Percentiles rank a stretch among this genome's conserved stretches.
These are phyloP conservation scores for Pezicula radicicola DNA, from an alignment of 2,329 filamentous ascomycete genomes.

Conservation along the genomic window DNA sequence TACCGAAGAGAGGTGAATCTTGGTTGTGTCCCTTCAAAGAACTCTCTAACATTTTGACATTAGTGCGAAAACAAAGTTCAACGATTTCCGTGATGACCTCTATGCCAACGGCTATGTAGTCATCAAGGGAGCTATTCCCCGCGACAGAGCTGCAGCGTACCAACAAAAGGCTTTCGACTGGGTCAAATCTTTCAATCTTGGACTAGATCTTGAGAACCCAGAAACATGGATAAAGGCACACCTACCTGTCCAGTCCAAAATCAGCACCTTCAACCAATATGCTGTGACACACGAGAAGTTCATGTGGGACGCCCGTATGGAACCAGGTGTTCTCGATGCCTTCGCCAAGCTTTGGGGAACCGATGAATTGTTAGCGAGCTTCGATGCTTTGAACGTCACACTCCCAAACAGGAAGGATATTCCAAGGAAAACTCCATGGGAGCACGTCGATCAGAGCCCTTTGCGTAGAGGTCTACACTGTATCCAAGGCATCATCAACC, in stretches of 20 bases:
- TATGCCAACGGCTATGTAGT: conserved; percentile 39
- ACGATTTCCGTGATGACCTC: conserved; percentile 33
- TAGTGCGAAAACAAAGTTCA: conserved; percentile 16
- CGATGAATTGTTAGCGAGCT: conserved; percentile 32
- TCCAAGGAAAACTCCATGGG: conserved; percentile 29
- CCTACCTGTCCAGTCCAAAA: conserved; percentile 35
- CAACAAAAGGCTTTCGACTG: conserved; percentile 22
- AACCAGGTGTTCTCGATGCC: conserved; percentile 34
- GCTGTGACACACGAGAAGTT: conserved; percentile 35
- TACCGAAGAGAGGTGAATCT: background rate
- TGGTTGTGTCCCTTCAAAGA: background rate
- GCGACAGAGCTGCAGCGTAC: conserved; percentile 35
- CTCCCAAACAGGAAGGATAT: conserved; percentile 35
- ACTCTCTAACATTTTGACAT: background rate
- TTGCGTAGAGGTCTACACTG: conserved; percentile 24
- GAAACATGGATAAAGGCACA: conserved; percentile 33
- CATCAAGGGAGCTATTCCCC: conserved; percentile 42
- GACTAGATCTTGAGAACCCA: conserved; percentile 24
- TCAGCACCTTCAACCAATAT: conserved; percentile 30
- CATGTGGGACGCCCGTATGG: conserved; percentile 35
- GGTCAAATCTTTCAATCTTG: conserved; percentile 19
- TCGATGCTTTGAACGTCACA: conserved; percentile 36
- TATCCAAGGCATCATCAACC: conserved; percentile 28
- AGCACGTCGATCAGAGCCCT: conserved; percentile 32
- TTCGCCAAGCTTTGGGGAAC: conserved; percentile 35